Evolutionary conservation across 352 stramenopile genomes (phyloP), one percentile per base, ranked within the genome.

Genomic region (Phytophthora cactorum): DNA sequence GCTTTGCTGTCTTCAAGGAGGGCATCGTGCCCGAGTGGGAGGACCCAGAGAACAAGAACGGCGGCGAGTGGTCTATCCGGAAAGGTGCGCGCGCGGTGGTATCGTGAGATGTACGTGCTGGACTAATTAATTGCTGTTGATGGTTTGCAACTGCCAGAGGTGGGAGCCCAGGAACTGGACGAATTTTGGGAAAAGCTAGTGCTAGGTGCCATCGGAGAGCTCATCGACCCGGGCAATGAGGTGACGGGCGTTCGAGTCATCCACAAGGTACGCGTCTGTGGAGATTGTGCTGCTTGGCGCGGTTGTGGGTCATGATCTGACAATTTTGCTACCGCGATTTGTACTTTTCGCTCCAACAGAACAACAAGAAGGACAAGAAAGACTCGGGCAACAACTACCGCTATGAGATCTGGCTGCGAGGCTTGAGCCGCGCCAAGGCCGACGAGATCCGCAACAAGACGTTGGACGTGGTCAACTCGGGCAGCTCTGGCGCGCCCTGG

Each of bases 1-100:
- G 96, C 59, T 98, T 98, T 61, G 93, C 87, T 17, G 79, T 97
- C 32, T 97, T 97, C 77, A 96, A 95, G 61, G 87, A 95, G 15
- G 91, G 91, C 44, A 96, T 97, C 65, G 73, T 81, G 28, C 92
- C 92, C 25, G 82, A 97, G 68, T 97, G 91, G 91, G 91, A 97
- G 67, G 91, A 97, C 69, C 82, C 82, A 4, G 82, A 90, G 63
- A 97, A 97, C 78, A 93, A 91, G 58, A 81, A 85, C 17, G 92
- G 92, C 32, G 91, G 85, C 67, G 90, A 97, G 61, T 96, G 89
- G 89, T 92, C 83, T 1, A 84, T 93, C 45, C 82, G 84, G 39
- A 91, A 92, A 89, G 86, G 86, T 91, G 4, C 15, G 59, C 27
- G 8, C n/a, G 22, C 7, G 0, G 43, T 15, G 7, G 2, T 32